Conservation (phyloP, 2,329 filamentous ascomycete species). For the Acephala macrosclerotiorum region DNA sequence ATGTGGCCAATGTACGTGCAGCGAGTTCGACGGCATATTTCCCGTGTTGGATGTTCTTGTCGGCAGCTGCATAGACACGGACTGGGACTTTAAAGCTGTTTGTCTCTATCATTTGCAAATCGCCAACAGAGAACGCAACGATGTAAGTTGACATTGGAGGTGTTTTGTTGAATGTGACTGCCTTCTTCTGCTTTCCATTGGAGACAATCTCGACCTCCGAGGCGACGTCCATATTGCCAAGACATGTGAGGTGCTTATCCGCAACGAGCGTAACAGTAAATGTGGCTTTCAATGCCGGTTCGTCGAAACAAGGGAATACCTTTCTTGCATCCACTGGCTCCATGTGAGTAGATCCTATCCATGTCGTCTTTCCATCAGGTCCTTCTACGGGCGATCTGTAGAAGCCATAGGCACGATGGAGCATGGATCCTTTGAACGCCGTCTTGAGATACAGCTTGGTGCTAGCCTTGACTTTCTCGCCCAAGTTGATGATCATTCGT, state of each 20-base stretch:
- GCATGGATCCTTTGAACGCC: slow-evolving; percentile 21
- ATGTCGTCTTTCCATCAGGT: slow-evolving; percentile 4
- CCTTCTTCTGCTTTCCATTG: slow-evolving; percentile 62
- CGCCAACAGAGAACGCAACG: slow-evolving; percentile 72
- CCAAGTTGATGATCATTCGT: background rate
- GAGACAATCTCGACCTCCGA: slow-evolving; percentile 5
- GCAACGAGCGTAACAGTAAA: slow-evolving; percentile 73
- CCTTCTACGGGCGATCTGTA: background rate
- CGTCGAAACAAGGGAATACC: slow-evolving; percentile 77
- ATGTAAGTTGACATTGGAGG: slow-evolving; percentile 78
- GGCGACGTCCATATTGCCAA: slow-evolving; percentile 71
- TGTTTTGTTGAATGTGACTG: slow-evolving; percentile 72
- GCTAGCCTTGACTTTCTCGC: background rate
- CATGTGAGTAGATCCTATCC: background rate
- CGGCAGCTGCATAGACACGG: slow-evolving; percentile 68
- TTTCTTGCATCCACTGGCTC: slow-evolving; percentile 71
- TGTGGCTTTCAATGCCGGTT: slow-evolving; percentile 73
- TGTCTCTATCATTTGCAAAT: slow-evolving; percentile 73
- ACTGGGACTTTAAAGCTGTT: slow-evolving; percentile 73
- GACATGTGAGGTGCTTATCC: slow-evolving; percentile 70
- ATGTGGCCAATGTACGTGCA: slow-evolving; percentile 70
- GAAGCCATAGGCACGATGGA: slow-evolving; percentile 14
- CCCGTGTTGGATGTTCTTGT: slow-evolving; percentile 27
- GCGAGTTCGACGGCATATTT: slow-evolving; percentile 62
- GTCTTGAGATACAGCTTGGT: slow-evolving; percentile 11